Evolutionary conservation across 202 grass and related monocot genomes (phyloP).

Genomic region (Alloteropsis angusta): DNA sequence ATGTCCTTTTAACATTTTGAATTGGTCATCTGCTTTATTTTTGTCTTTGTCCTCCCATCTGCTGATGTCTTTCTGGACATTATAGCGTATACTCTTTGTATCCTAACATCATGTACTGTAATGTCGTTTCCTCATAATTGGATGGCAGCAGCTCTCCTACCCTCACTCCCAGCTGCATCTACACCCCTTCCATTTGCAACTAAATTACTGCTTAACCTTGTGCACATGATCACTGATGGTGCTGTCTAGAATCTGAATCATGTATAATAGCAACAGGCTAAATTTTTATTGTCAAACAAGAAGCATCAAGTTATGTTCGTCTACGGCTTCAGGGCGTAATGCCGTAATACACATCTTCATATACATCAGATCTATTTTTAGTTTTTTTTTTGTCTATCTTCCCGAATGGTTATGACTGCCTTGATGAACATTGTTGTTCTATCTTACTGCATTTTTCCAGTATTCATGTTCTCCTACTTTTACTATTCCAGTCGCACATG

Average conservation of each 20-base stretch:
- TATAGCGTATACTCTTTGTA: background rate
- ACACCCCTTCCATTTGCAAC: background rate
- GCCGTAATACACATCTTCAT: background rate
- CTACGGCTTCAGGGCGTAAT: background rate
- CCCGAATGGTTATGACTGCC: background rate
- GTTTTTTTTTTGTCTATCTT: background rate
- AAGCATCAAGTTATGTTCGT: background rate
- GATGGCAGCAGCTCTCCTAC: slow-evolving; percentile 11
- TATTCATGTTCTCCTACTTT: background rate
- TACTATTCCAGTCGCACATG: background rate
- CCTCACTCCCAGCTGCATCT: background rate
- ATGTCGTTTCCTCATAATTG: background rate
- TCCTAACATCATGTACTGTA: background rate
- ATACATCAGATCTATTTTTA: background rate
- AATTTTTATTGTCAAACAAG: background rate
- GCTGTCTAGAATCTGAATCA: background rate
- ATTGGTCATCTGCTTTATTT: slow-evolving; percentile 4
- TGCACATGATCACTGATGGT: background rate
- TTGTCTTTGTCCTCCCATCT: background rate
- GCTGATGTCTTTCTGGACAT: background rate
- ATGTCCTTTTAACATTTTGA: background rate
- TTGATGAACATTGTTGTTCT: background rate
- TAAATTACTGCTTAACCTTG: background rate
- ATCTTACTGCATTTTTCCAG: background rate
- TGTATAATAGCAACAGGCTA: background rate